Conservation (phyloP, 1,139 yeast genomes). For the Debaryomyces nepalensis region DNA sequence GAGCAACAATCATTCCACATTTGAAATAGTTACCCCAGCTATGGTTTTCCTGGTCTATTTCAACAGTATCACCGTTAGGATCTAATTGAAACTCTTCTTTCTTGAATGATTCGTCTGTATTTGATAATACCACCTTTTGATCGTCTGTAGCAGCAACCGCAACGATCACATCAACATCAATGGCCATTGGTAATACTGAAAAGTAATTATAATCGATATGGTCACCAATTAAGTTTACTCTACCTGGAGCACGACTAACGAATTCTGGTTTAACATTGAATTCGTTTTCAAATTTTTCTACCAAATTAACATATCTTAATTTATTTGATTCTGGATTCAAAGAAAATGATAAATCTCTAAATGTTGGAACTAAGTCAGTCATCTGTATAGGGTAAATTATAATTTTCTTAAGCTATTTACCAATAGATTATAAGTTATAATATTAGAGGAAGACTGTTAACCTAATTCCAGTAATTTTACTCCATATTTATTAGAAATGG, state of each 20-base stretch:
- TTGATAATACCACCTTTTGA: slow-evolving; percentile 45
- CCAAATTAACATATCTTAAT: slow-evolving; percentile 32
- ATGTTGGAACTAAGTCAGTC: slow-evolving; percentile 35
- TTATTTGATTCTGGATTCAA: slow-evolving; percentile 31
- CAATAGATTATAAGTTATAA: neutral
- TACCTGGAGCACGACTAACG: slow-evolving; percentile 69
- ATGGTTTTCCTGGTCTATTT: slow-evolving; percentile 53
- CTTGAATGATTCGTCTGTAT: slow-evolving; percentile 40
- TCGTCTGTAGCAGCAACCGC: slow-evolving; percentile 47
- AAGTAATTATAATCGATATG: slow-evolving; percentile 74
- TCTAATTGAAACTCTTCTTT: slow-evolving; percentile 39
- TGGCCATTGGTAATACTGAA: slow-evolving; percentile 78
- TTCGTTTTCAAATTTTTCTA: slow-evolving; percentile 22
- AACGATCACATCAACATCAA: slow-evolving; percentile 64
- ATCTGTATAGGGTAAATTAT: too few species aligned
- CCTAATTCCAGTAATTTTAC: slow-evolving; percentile 6
- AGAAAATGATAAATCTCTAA: slow-evolving; percentile 41
- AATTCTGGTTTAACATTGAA: slow-evolving; percentile 43
- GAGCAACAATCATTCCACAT: slow-evolving; percentile 68
- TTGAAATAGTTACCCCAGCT: slow-evolving; percentile 73
- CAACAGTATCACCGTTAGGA: slow-evolving; percentile 42
- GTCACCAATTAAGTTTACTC: slow-evolving; percentile 77
- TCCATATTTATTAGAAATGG: slow-evolving; percentile 3
- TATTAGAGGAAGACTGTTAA: neutral
- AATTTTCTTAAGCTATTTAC: neutral